Conservation (phyloP, 768 basidiomycete species). For the Phlegmacium glaucopus region DNA sequence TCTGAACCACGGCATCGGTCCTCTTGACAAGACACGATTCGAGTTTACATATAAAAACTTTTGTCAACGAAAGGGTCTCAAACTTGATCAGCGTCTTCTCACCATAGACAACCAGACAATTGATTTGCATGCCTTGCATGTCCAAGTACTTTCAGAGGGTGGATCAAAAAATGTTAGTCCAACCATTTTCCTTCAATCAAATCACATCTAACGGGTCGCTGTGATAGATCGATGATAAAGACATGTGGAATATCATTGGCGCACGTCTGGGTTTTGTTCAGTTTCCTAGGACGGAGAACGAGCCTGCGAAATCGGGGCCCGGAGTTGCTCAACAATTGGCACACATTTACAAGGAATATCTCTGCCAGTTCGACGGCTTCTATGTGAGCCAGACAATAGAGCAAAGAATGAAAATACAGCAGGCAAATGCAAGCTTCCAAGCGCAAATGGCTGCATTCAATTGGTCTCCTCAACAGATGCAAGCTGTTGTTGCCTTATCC, state of each 20-base stretch:
- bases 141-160: slow-evolving; percentile 55
- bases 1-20: slow-evolving; percentile 5
- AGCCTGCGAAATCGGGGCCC: slow-evolving; percentile 62
- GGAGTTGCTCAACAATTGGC: slow-evolving; percentile 57
- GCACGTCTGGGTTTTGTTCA: slow-evolving; percentile 65
- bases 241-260: slow-evolving; percentile 64
- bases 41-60: slow-evolving; percentile 48
- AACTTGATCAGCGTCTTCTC: slow-evolving; percentile 38
- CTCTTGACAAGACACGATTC: slow-evolving; percentile 46
- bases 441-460: slow-evolving; percentile 5
- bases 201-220: not conserved
- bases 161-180: slow-evolving; percentile 44
- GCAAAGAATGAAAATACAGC: not conserved
- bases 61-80: slow-evolving; percentile 37
- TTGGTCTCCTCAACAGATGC: slow-evolving; percentile 33
- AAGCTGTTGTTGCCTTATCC: slow-evolving; percentile 45
- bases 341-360: slow-evolving; percentile 57
- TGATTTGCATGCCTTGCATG: slow-evolving; percentile 60
- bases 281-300: slow-evolving; percentile 56
- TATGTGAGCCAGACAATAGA: slow-evolving; percentile 43
- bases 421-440: slow-evolving; percentile 4
- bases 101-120: slow-evolving; percentile 51
- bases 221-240: slow-evolving; percentile 49
- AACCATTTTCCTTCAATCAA: not conserved
- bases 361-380: slow-evolving; percentile 52